Evolutionary conservation across 495 filamentous ascomycete genomes (phyloP).

Genomic region (Chlorociboria aeruginascens): DNA sequence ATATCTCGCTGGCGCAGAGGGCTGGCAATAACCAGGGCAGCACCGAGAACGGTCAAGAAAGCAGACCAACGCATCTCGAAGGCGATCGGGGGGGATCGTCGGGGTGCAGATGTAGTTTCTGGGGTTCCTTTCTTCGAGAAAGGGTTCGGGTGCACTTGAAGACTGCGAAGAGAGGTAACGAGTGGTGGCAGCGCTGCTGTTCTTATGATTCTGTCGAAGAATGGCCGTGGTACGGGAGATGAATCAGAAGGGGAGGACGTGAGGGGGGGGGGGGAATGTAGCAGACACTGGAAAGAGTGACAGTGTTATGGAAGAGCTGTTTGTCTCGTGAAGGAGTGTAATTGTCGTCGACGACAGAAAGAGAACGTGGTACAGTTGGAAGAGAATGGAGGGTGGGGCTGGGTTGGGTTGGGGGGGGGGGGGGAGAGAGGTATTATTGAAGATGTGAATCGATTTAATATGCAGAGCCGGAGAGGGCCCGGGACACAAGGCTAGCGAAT

Average conservation of each 20-base stretch:
- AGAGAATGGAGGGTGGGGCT: slow-evolving; percentile 23
- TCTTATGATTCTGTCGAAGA: slow-evolving; percentile 22
- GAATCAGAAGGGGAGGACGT: slow-evolving; percentile 17
- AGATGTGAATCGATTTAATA: not conserved
- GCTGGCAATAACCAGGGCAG: slow-evolving; percentile 42
- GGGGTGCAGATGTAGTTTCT: not conserved
- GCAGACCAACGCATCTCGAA: slow-evolving; percentile 59
- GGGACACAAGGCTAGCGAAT: no score
- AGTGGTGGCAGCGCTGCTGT: slow-evolving; percentile 21
- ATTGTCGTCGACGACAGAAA: slow-evolving; percentile 17
- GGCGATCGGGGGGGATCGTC: slow-evolving; percentile 3
- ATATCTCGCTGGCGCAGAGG: slow-evolving; percentile 38
- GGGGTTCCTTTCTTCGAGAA: slow-evolving; percentile 13
- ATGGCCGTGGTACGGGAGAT: slow-evolving; percentile 24
- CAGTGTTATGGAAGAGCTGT: slow-evolving; percentile 18
- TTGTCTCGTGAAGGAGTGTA: slow-evolving; percentile 22
- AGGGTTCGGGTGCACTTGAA: slow-evolving; percentile 3
- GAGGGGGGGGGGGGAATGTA: slow-evolving; percentile 11
- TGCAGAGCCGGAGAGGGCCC: no score
- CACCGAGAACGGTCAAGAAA: slow-evolving; percentile 48
- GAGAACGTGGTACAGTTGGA: slow-evolving; percentile 21
- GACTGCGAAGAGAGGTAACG: slow-evolving; percentile 2
- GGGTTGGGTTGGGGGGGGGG: slow-evolving; percentile 16
- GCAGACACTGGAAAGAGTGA: slow-evolving; percentile 28
- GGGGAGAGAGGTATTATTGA: slow-evolving; percentile 5